phyloP scores from a whole-genome alignment of 495 filamentous ascomycete species.

The Diplogelasinospora grovesii region DNA sequence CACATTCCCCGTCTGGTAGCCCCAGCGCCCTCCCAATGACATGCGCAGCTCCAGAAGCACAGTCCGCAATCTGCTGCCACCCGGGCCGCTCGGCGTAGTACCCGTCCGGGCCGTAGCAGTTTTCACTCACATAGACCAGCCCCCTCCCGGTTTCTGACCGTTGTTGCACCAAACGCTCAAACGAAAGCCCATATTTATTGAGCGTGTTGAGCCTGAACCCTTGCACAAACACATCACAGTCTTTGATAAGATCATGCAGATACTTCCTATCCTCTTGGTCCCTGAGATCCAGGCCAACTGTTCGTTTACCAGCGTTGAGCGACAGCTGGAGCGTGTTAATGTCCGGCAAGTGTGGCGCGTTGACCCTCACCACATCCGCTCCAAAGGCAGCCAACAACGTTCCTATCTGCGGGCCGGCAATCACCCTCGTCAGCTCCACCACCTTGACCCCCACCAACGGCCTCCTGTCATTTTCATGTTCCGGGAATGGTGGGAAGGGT shows the following conservation, averaged over 20 bases:
- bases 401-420: conserved; percentile 46
- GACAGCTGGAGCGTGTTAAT: conserved; percentile 14
- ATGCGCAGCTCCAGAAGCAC: conserved; percentile 17
- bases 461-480: not conserved
- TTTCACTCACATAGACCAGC: conserved; percentile 53
- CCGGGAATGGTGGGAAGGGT: conserved; percentile 10
- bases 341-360: conserved; percentile 17
- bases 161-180: conserved; percentile 36
- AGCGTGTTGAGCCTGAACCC: conserved; percentile 50
- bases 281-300: conserved; percentile 37
- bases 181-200: conserved; percentile 47
- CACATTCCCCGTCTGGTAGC: conserved; percentile 15
- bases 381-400: conserved; percentile 50
- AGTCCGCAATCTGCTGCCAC: conserved; percentile 42
- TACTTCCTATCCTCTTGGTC: conserved; percentile 33
- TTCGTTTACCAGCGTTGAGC: conserved; percentile 36
- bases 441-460: conserved; percentile 33
- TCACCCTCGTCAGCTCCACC: conserved; percentile 49
- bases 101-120: conserved; percentile 49
- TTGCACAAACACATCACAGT: conserved; percentile 47
- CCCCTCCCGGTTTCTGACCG: conserved; percentile 47
- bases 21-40: conserved; percentile 15
- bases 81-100: conserved; percentile 31
- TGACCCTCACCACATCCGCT: conserved; percentile 32
- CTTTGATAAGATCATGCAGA: conserved; percentile 45